Base-by-base conservation (phyloP, 169 alveolate genomes). In the Hepatocystis sp. region DNA sequence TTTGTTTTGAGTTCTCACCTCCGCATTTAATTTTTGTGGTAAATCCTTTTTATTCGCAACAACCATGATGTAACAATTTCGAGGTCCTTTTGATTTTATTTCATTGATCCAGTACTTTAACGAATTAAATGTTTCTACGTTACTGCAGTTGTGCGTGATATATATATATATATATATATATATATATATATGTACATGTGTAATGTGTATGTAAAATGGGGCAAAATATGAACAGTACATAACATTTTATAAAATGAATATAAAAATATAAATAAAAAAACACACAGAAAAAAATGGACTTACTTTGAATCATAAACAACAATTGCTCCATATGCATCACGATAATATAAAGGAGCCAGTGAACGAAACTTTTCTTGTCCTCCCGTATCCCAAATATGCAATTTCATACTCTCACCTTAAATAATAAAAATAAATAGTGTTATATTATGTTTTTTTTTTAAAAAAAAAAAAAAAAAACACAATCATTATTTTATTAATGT, bases 311-410 rank as follows among this genome's bases (percentile, higher is more conserved):
- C 97, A 85, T 94, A 96, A 30, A 96, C 97, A 27, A 94, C 91
- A 30, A 96, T 90, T 17, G 98, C 98, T 11, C 97, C 97, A 8
- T 90, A 90, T 1, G 98, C 98, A 81, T 96, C 98, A 52, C 96
- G 94, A 84, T 95, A 96, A 90, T 95, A 96, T 32, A 95, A 88
- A 7, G 95, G 95, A 1, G 96, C 96, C 93, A 96, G 86, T 11
- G 97, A 86, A 25, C 96, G 93, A 84, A 93, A 95, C 40, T 94
- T 88, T 76, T 96, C 99, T 66, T 96, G 97, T 19, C 98, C 99
- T 13, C 98, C 98, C 0, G 99, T 97, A 84, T 97, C 99, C 99
- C 99, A 97, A 10, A 97, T 92, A 66, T 97, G 95, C 47, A 97
- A 85, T 52, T 92, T 91, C 84, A 94, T 85, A 66, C 85, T 91